phyloP scores from a whole-genome alignment of 306 rosid genomes.

The Bauhinia variegata region DNA sequence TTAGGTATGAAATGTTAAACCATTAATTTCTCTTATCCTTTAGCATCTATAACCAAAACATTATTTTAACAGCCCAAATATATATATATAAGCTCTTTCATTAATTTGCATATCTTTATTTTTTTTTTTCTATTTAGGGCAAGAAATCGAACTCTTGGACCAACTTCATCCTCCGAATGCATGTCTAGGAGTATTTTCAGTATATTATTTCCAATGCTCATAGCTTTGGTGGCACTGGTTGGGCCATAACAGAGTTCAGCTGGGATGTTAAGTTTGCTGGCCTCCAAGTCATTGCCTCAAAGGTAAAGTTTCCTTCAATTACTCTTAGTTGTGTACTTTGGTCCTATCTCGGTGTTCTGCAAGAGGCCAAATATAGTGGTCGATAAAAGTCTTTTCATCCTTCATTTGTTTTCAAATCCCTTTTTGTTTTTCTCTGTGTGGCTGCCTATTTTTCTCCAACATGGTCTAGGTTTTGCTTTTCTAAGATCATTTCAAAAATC shows the following conservation, averaged over 20 bases:
- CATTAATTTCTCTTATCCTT: too few species aligned
- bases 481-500: constrained; percentile 35
- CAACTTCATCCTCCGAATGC: too few species aligned
- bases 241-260: too few species aligned
- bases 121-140: too few species aligned
- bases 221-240: constrained; percentile 73
- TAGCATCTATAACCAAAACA: too few species aligned
- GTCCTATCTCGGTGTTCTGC: neutral
- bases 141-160: too few species aligned
- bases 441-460: constrained; percentile 20
- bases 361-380: constrained; percentile 26
- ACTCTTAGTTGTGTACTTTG: too few species aligned
- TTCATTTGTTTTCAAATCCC: neutral
- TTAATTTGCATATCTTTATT: too few species aligned
- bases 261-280: constrained; percentile 86
- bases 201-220: constrained; percentile 57
- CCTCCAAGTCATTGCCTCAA: constrained; percentile 72
- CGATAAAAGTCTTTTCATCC: neutral
- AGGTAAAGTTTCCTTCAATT: constrained; percentile 49
- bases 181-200: constrained; percentile 55
- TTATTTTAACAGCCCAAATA: too few species aligned
- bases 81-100: too few species aligned
- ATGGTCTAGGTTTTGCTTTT: constrained; percentile 44
- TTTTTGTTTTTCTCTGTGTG: neutral
- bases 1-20: too few species aligned